Evolutionary conservation across 2,329 filamentous ascomycete genomes (phyloP), one percentile per base, ranked within the genome.

Genomic region (Colletotrichum lupini): DNA sequence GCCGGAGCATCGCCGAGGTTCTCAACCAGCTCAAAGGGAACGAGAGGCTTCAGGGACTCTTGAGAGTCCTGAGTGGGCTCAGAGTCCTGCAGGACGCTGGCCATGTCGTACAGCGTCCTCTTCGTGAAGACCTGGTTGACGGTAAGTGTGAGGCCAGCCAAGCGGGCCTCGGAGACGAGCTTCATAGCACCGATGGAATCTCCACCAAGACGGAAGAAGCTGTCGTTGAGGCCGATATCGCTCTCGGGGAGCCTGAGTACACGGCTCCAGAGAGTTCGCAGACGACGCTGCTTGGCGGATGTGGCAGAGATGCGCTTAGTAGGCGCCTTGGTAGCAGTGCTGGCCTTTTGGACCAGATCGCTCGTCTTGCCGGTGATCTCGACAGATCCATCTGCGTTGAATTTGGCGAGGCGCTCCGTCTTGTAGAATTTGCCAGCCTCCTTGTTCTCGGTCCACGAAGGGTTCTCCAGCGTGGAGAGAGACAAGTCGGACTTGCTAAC

Each of bases 151-250:
- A 89, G 78, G 0, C 85, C 86, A 28, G 85, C 84, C 2, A 83
- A 81, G 26, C 89, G 82, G 2, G 88, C 85, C 66, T 87, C 86
- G 3, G 89, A 87, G 0, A 91, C 90, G 0, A 92, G 81, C 77
- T 88, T 90, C 88, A 92, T 92, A 2, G 89, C 89, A 1, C 85
- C 81, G 30, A 91, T 88, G 0, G 89, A 91, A 79, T 91, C 89
- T 24, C 90, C 90, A 1, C 90, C 89, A 0, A 91, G 84, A 3
- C 85, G 84, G 83, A 92, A 91, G 80, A 92, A 91, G 80, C 87
- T 89, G 76, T 91, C 87, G 12, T 90, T 85, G 1, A 87, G 80
- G 1, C 86, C 83, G 22, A 91, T 88, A 1, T 85, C 81, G 3
- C 86, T 82, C 67, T 87, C 82, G 0, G 80, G 76, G 1, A 87